phyloP scores from a whole-genome alignment of 1,139 yeast species.

The Debaryomyces robertsiae region DNA sequence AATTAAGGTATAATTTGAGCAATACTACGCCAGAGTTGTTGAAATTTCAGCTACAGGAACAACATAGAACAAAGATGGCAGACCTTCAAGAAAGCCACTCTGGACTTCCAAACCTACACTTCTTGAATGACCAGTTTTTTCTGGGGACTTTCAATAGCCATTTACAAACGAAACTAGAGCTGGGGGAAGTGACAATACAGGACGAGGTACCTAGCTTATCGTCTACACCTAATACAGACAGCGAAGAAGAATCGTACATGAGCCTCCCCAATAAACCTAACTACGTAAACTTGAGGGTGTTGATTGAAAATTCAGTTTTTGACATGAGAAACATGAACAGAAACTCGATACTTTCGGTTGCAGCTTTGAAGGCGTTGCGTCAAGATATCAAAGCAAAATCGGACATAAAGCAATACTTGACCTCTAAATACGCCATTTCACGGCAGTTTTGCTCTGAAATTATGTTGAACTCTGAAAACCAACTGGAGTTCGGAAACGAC shows the following conservation, averaged over 20 bases:
- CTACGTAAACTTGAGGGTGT: conserved; percentile 43
- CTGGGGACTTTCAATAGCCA: conserved; percentile 41
- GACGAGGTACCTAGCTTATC: conserved; percentile 22
- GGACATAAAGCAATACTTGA: conserved; percentile 36
- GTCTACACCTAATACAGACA: conserved; percentile 4
- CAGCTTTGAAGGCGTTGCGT: conserved; percentile 34
- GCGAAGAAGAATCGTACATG: conserved; percentile 2
- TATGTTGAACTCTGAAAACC: conserved; percentile 20
- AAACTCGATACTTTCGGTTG: conserved; percentile 38
- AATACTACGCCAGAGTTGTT: conserved; percentile 48
- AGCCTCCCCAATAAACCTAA: conserved; percentile 25
- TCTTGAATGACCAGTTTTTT: conserved; percentile 27
- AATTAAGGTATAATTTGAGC: conserved; percentile 28
- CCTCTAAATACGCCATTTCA: conserved; percentile 35
- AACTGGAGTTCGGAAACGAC: conserved; percentile 28
- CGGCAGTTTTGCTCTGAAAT: conserved; percentile 39
- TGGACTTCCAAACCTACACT: conserved; percentile 20
- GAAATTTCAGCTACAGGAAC: conserved; percentile 50
- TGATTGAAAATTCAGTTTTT: conserved; percentile 48
- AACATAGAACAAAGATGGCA: conserved; percentile 32
- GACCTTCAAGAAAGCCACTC: conserved; percentile 25
- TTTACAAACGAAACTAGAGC: conserved; percentile 38
- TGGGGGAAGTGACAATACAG: conserved; percentile 29
- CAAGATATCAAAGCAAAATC: conserved; percentile 30
- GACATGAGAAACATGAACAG: conserved; percentile 42